These are phyloP conservation scores for Pleurotus pulmonarius DNA, from an alignment of 768 basidiomycete genomes.

Conservation along the genomic window DNA sequence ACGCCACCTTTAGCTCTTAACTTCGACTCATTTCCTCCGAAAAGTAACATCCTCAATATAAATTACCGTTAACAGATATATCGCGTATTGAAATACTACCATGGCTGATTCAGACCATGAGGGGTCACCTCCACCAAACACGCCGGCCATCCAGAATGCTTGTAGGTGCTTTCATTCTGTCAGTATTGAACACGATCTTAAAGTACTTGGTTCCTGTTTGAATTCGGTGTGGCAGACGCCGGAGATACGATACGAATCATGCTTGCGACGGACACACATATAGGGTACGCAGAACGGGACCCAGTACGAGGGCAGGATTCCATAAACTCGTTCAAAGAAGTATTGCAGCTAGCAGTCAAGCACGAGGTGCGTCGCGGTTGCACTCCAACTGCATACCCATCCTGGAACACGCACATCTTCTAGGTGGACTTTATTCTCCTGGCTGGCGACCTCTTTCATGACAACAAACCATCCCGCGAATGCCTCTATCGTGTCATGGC, in stretches of 20 bases:
- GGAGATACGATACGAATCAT: constrained; percentile 78
- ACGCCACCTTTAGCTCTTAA: neutral
- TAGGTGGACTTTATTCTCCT: constrained; percentile 96
- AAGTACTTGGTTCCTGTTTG: constrained; percentile 4
- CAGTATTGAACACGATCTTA: neutral
- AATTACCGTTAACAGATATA: too few relatives aligned
- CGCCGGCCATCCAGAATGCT: constrained; percentile 31
- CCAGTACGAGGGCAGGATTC: constrained; percentile 93
- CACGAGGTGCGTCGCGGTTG: constrained; percentile 57
- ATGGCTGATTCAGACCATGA: constrained; percentile 18
- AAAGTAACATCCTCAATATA: too few relatives aligned
- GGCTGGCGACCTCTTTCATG: constrained; percentile 96
- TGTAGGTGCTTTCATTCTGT: constrained; percentile 23
- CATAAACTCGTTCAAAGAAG: constrained; percentile 92
- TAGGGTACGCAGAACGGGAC: constrained; percentile 93
- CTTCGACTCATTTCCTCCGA: neutral
- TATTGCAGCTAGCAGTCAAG: constrained; percentile 86
- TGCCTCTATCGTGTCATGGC: constrained; percentile 88
- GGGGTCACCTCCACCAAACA: constrained; percentile 18
- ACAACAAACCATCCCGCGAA: constrained; percentile 91
- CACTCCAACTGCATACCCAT: neutral
- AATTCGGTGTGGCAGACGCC: constrained; percentile 32
- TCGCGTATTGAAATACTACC: too few relatives aligned
- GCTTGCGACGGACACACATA: constrained; percentile 94
- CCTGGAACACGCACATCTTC: neutral